These are phyloP conservation scores for Xanthoconium purpureum DNA, from an alignment of 768 basidiomycete species.

Conservation along the genomic window DNA sequence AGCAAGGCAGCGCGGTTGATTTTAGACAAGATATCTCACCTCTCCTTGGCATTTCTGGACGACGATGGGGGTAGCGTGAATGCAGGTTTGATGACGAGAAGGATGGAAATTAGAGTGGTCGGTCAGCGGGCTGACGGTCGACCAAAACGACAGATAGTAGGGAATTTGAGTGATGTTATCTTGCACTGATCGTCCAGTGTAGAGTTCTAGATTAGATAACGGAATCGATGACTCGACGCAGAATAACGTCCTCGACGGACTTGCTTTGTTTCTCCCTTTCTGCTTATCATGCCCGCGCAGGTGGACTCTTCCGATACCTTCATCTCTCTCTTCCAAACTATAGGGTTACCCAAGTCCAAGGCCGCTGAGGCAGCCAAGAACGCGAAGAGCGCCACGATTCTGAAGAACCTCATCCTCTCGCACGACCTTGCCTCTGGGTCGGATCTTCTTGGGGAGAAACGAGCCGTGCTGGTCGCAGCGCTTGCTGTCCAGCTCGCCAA, in stretches of 20 bases:
- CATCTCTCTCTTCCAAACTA: slow-evolving; percentile 60
- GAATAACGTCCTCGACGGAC: no score
- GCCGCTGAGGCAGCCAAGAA: slow-evolving; percentile 81
- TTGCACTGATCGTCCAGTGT: slow-evolving; percentile 12
- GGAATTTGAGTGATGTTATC: slow-evolving; percentile 21
- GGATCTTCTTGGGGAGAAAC: slow-evolving; percentile 69
- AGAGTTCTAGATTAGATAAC: slow-evolving; percentile 24
- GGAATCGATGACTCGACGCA: slow-evolving; percentile 4
- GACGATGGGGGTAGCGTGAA: neutral
- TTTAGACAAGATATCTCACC: slow-evolving; percentile 19
- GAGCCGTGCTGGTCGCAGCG: slow-evolving; percentile 64
- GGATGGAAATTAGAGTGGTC: slow-evolving; percentile 21
- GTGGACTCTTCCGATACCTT: slow-evolving; percentile 9
- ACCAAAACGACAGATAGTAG: slow-evolving; percentile 23
- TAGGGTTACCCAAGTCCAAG: slow-evolving; percentile 73
- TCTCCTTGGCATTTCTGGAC: slow-evolving; percentile 27
- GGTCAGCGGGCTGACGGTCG: slow-evolving; percentile 25
- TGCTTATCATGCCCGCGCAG: slow-evolving; percentile 14
- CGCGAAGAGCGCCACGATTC: slow-evolving; percentile 66
- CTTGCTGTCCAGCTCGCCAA: slow-evolving; percentile 65
- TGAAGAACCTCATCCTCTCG: slow-evolving; percentile 66
- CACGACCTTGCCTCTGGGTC: slow-evolving; percentile 40
- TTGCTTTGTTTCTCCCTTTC: neutral
- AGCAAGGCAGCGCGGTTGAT: slow-evolving; percentile 19
- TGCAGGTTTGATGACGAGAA: slow-evolving; percentile 6